These are phyloP conservation scores for Acorus calamus DNA, from an alignment of 106 monocot species.

Conservation along the genomic window DNA sequence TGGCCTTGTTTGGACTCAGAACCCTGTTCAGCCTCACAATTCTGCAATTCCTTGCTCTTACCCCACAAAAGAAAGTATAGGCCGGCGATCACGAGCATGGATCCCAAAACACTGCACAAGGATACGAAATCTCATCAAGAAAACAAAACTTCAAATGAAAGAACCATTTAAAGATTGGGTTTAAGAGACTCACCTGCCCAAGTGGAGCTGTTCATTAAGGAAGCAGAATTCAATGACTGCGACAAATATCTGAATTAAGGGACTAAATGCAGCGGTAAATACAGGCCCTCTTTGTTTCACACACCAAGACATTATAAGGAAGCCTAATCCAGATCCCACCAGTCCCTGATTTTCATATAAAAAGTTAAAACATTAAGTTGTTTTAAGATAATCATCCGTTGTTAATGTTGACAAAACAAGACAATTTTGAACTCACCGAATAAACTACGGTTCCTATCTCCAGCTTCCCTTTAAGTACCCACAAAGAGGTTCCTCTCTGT, in stretches of 20 bases:
- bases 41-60: constrained; percentile 47
- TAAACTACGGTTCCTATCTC: constrained; percentile 41
- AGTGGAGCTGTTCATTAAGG: constrained; percentile 51
- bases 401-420: too few species aligned
- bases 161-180: too few species aligned
- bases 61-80: constrained; percentile 83
- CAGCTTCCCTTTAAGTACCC: constrained; percentile 32
- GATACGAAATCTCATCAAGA: not conserved
- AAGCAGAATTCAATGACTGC: constrained; percentile 43
- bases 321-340: constrained; percentile 54
- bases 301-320: constrained; percentile 66
- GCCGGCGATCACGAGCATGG: constrained; percentile 54
- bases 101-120: constrained; percentile 49
- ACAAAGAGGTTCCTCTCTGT: constrained; percentile 27
- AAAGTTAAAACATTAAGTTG: not conserved
- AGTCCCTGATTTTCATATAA: constrained; percentile 27
- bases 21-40: too few species aligned
- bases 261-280: constrained; percentile 69
- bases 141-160: not conserved
- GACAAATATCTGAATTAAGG: constrained; percentile 59
- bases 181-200: constrained; percentile 48
- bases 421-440: constrained; percentile 24
- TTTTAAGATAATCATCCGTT: not conserved
- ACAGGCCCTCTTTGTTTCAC: constrained; percentile 68
- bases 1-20: too few species aligned